Evolutionary conservation across 495 filamentous ascomycete genomes (phyloP), one percentile per base, ranked within the genome.

Genomic region (Penicillium pancosmium): DNA sequence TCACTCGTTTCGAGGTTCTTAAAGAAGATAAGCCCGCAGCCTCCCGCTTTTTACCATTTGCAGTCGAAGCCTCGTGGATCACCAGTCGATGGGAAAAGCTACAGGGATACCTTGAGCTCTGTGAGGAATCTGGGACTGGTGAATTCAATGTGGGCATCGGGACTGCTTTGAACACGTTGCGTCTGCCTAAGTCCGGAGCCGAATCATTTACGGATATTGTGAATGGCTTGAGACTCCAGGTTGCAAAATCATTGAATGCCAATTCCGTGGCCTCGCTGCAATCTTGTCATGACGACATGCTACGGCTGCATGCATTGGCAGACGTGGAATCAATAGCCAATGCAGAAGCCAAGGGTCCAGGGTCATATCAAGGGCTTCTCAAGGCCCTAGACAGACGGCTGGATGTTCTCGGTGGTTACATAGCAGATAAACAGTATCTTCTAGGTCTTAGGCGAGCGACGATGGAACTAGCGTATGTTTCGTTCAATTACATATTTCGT

Each of bases 341-440:
- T 31, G 73, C 78, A 25, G 63, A 69, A 10, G 69, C 73, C 41
- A 59, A 70, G 34, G 64, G 71, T 31, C 59, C 69, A 15, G 63
- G 64, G 5, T 54, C 72, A 50, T 69, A 65, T 61, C 61, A 70
- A 31, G 70, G 71, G 18, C 67, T 92, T 21, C 68, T 87, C 0
- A 73, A 79, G 60, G 82, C 85, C 9, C 74, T 97, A 13, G 82
- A 88, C 63, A 83, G 88, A 40, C 88, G 95, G 9, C 74, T 98
- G 49, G 88, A 93, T 66, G 82, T 93, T 10, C 72, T 99, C 10
- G 94, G 94, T 3, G 88, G 91, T 4, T 96, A 91, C 66, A 84
- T 89, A 25, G 83, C 87, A 43, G 91, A 98, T 67, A 97, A 98
- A 70, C 93, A 98, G 70, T 96, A 96, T 65, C 73, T 99, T 25